Percentiles rank a stretch among this genome's conserved stretches.
Evolutionary conservation across 2,329 filamentous ascomycete genomes (phyloP).

Genomic region (Aspergillus sojae): DNA sequence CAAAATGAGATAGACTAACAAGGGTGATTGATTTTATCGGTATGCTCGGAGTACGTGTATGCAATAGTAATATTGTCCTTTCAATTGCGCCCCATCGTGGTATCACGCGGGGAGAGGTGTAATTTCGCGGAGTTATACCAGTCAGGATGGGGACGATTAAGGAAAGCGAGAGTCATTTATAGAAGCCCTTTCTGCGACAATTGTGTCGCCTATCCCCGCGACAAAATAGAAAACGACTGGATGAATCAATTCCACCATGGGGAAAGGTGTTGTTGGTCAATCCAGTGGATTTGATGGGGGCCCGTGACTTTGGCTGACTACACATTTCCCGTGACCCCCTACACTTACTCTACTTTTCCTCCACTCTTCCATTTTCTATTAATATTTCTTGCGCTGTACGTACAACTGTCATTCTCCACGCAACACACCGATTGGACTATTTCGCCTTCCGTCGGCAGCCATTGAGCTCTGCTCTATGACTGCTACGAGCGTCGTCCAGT

Average conservation of each 20-base stretch:
- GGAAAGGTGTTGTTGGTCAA: too few species aligned
- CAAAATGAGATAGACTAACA: background rate
- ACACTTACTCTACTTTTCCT: background rate
- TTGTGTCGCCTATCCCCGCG: background rate
- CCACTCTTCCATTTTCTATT: background rate
- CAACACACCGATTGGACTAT: slow-evolving; percentile 8
- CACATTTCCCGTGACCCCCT: slow-evolving; percentile 7
- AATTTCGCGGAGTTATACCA: background rate
- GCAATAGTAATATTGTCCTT: background rate
- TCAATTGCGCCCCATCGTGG: background rate
- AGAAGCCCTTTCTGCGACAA: background rate
- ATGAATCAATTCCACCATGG: background rate
- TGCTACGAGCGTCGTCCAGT: slow-evolving; percentile 18
- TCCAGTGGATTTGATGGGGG: background rate
- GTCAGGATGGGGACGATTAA: background rate
- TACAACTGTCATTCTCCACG: slow-evolving; percentile 9
- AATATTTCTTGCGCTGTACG: slow-evolving; percentile 9
- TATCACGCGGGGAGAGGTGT: background rate
- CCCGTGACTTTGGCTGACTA: slow-evolving; percentile 1
- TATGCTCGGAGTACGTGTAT: background rate
- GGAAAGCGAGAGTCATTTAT: background rate
- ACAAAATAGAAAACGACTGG: background rate
- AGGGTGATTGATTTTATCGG: background rate
- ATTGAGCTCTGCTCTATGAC: slow-evolving; percentile 27
- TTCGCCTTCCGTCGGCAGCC: slow-evolving; percentile 11